Evolutionary conservation across 108 stramenopile species (phyloP), one percentile per base, ranked within the genome.

Genomic region (Nitzschia palea): DNA sequence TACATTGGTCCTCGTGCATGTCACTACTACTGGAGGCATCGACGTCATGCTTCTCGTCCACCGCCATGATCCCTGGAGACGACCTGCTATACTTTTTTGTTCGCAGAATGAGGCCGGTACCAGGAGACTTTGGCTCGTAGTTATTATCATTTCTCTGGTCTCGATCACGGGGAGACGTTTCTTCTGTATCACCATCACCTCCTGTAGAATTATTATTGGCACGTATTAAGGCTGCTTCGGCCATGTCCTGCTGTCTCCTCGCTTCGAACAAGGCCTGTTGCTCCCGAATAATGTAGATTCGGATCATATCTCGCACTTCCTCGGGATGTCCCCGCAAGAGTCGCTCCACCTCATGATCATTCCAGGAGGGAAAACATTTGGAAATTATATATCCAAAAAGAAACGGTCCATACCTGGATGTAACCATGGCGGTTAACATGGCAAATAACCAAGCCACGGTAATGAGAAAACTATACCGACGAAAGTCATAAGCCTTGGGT

Each of bases 1-100:
- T 68, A 53, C 90, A 91, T 12, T 30, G 15, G 27, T 60, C 32
- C 37, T 42, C 59, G 23, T 43, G 4, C 37, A 10, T 18, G n/a
- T 60, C 35, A 20, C 30, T 42, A 9, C 9, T 42, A 14, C 14
- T 32, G 22, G 28, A 4, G 3, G 30, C 25, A 55, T 55, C 54
- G 29, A 29, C 54, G 4, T 32, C 27, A 20, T 55, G 14, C 40
- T 42, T 27, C 15, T 18, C 47, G n/a, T 48, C 18, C 37, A 10
- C 37, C 37, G 37, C 8, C 37, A 10, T 40, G 37, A n/a, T n/a
- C n/a, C n/a, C n/a, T n/a, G n/a, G n/a, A n/a, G n/a, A n/a, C n/a
- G n/a, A n/a, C n/a, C n/a, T n/a, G n/a, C 10, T 29, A 20, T 55
- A 55, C 12, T 15, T 20, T n/a, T 8, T 29, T 55, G 54, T 55